Base-by-base conservation (phyloP, 1,139 yeast species). In the Yamadazyma spencermartinsiae region DNA sequence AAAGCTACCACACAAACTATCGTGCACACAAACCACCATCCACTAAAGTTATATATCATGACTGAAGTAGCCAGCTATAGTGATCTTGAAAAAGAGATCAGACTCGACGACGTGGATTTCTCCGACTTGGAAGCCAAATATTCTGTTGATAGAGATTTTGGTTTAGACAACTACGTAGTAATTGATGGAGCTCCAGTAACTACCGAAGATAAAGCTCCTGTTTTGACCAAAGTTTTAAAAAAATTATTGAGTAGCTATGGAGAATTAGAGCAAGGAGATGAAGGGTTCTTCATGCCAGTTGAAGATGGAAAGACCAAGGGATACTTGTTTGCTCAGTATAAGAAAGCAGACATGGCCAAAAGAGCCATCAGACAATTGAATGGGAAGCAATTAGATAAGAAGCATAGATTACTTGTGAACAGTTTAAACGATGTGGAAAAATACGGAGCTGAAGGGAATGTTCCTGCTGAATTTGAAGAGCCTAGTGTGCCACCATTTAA, bases 121-220 rank as follows among this genome's bases (percentile, higher is more conserved):
- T 71, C 89, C 44, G 98, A 90, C 61, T 75, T 90, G 56, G 97
- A 90, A 62, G 82, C 77, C 45, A 73, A 86, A 64, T 89, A 76
- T 61, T 68, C 79, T 26, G 82, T 86, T 40, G 73, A 76, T 41
- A 64, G 69, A 33, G 81, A 79, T 46, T 68, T 76, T 48, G 80
- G 83, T 29, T 74, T 87, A 42, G 96, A 88, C 56, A 79, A 79
- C 55, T 90, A 81, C 58, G 80, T 92, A 42, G 87, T 92, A 20
- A 85, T 89, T 37, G 98, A 89, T 61, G 98, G 98, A 34, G 92
- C 96, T 5, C 99, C 99, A 49, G 73, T 88, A 48, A 95, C 96
- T 17, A 96, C 97, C 40, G 95, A 85, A 58, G 64, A 88, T 40
- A 94, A 94, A 66, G 87, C 82, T 32, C 86, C 89, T 34, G 82